Conservation (phyloP, 352 stramenopile species). For the Pythium plurisporium region DNA sequence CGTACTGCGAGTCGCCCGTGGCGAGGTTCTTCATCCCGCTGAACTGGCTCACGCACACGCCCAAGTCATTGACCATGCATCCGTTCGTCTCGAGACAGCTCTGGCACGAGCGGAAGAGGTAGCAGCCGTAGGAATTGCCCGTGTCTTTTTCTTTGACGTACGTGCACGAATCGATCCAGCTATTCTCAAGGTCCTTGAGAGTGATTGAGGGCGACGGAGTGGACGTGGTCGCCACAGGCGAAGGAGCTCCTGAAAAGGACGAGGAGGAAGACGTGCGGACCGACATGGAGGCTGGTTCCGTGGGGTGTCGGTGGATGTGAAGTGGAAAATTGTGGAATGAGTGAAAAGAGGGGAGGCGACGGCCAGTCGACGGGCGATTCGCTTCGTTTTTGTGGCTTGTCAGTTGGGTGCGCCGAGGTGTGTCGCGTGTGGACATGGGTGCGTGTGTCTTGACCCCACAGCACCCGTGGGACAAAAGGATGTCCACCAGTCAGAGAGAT, state of each 20-base stretch:
- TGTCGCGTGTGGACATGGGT: conserved; percentile 1
- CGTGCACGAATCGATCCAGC: conserved; percentile 10
- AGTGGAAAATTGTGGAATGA: not conserved
- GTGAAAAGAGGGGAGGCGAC: no score
- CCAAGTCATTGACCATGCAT: conserved; percentile 20
- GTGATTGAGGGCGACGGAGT: not conserved
- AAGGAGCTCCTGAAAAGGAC: not conserved
- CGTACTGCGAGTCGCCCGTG: not conserved
- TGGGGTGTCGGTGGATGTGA: not conserved
- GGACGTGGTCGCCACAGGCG: not conserved
- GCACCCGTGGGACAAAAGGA: not conserved
- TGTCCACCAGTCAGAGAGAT: not conserved
- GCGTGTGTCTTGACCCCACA: conserved; percentile 4
- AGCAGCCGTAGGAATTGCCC: conserved; percentile 13
- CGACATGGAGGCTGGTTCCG: not conserved
- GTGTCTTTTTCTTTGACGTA: conserved; percentile 16
- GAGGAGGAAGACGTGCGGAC: conserved; percentile 3
- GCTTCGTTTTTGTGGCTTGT: no score
- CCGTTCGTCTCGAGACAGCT: conserved; percentile 17
- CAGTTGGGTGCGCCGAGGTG: no score
- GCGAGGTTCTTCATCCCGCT: conserved; percentile 9
- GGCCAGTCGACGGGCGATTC: no score
- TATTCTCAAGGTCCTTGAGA: not conserved
- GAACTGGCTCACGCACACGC: conserved; percentile 14
- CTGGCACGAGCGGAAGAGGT: conserved; percentile 23